phyloP scores from a whole-genome alignment of 768 basidiomycete genomes.

The Mycena venus region DNA sequence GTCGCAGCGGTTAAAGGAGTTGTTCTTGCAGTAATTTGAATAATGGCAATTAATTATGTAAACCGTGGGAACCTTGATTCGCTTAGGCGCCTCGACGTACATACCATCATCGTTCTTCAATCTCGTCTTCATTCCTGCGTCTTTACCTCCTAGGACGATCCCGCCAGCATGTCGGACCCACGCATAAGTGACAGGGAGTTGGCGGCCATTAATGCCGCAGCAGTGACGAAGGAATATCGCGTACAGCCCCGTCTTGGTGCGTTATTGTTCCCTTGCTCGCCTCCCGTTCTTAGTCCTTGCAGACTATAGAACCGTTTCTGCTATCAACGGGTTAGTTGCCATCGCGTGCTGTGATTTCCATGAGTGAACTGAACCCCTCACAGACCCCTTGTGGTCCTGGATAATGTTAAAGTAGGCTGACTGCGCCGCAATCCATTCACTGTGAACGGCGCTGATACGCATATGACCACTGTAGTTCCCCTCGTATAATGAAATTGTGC shows the following conservation, averaged over 20 bases:
- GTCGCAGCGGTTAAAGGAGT: constrained; percentile 55
- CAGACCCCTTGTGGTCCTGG: constrained; percentile 95
- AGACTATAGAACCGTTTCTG: constrained; percentile 99
- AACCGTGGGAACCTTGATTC: constrained; percentile 25
- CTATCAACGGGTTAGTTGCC: constrained; percentile 89
- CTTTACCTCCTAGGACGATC: not conserved
- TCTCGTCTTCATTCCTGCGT: constrained; percentile 7
- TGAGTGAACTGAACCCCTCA: constrained; percentile 13
- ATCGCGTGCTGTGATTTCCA: constrained; percentile 15
- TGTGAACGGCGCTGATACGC: not conserved
- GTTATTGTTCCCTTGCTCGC: constrained; percentile 39
- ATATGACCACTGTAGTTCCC: constrained; percentile 74
- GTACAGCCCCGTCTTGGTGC: constrained; percentile 91
- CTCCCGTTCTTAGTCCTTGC: constrained; percentile 29
- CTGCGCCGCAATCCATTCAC: not conserved
- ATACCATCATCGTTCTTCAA: not conserved
- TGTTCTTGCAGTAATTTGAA: constrained; percentile 43
- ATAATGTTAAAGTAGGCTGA: constrained; percentile 93
- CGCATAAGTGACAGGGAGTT: constrained; percentile 80
- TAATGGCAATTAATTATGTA: not conserved
- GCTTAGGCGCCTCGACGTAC: not conserved
- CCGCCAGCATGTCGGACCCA: constrained; percentile 61
- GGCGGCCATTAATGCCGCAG: constrained; percentile 87
- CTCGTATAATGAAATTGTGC: constrained; percentile 98
- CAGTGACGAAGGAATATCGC: constrained; percentile 89